Evolutionary conservation across 1,284 basidiomycete species (phyloP).

Genomic region (Ustilago nuda): DNA sequence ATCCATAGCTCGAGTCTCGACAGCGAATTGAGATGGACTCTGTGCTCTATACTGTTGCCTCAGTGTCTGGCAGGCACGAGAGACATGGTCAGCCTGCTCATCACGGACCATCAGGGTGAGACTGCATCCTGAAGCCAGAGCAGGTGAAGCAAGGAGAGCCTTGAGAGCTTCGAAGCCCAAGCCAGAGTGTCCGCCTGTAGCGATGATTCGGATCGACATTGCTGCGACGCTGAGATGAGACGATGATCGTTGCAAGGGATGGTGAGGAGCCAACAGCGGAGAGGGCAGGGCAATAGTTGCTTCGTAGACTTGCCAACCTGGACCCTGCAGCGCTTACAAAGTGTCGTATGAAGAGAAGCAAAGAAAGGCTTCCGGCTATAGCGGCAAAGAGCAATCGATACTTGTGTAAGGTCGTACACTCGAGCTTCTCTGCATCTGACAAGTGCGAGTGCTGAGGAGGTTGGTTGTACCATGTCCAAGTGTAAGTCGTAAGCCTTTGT

Average conservation of each 20-base stretch:
- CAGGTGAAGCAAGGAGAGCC: constrained; percentile 29
- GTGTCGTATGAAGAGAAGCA: background rate
- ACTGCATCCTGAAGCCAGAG: constrained; percentile 9
- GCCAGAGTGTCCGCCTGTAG: constrained; percentile 48
- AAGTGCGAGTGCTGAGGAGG: too few species aligned
- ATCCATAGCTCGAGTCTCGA: constrained; percentile 30
- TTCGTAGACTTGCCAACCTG: background rate
- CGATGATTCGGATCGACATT: constrained; percentile 40
- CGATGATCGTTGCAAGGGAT: background rate
- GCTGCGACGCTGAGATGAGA: background rate
- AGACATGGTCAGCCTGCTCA: constrained; percentile 9
- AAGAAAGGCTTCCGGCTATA: background rate
- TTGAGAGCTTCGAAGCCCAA: constrained; percentile 49
- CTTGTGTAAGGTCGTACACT: background rate
- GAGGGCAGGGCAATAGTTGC: background rate
- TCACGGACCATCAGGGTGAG: constrained; percentile 37
- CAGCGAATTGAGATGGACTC: background rate
- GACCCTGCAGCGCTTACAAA: constrained; percentile 6
- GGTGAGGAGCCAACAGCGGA: background rate
- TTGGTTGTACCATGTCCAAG: too few species aligned
- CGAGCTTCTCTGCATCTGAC: too few species aligned
- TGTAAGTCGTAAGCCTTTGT: too few species aligned
- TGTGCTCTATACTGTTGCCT: constrained; percentile 8
- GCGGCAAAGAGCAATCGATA: background rate
- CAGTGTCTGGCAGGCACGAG: constrained; percentile 16